Conservation (phyloP, 352 stramenopile species). For the Thalassiosira livingstoniorum region DNA sequence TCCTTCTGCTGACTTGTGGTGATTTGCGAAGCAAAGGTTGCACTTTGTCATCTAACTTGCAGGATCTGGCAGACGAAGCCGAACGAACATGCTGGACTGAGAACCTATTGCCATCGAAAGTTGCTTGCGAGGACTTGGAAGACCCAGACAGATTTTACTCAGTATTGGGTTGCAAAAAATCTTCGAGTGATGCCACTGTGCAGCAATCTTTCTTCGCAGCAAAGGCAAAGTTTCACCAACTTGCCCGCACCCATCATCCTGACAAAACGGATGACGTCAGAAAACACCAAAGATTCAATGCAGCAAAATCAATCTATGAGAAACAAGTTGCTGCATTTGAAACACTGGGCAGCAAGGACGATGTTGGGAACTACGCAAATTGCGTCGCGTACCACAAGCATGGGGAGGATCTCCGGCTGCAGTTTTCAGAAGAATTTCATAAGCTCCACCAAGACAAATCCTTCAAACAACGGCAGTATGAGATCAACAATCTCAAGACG, state of each 20-base stretch:
- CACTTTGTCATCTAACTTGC: neutral
- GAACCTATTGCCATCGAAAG: neutral
- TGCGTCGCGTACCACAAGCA: neutral
- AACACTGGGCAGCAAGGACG: neutral
- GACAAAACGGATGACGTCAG: neutral
- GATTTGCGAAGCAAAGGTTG: neutral
- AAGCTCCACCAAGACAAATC: neutral
- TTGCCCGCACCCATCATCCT: conserved; percentile 3
- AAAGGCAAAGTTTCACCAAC: neutral
- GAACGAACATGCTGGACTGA: neutral
- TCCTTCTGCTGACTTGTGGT: neutral
- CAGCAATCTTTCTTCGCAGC: neutral
- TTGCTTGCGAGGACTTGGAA: neutral
- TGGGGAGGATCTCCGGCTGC: neutral
- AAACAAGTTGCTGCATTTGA: neutral
- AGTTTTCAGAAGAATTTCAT: neutral
- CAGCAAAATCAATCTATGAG: neutral
- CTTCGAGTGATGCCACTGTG: neutral
- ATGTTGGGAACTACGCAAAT: neutral
- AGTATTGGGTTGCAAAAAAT: neutral
- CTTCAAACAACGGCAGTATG: neutral
- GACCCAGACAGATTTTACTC: neutral
- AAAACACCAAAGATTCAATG: neutral
- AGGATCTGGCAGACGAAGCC: neutral
- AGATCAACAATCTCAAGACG: neutral